A percentile compares a stretch with the other conserved stretches of the same genome.
phyloP scores from a whole-genome alignment of 2,329 filamentous ascomycete species.

The Fusarium udum region DNA sequence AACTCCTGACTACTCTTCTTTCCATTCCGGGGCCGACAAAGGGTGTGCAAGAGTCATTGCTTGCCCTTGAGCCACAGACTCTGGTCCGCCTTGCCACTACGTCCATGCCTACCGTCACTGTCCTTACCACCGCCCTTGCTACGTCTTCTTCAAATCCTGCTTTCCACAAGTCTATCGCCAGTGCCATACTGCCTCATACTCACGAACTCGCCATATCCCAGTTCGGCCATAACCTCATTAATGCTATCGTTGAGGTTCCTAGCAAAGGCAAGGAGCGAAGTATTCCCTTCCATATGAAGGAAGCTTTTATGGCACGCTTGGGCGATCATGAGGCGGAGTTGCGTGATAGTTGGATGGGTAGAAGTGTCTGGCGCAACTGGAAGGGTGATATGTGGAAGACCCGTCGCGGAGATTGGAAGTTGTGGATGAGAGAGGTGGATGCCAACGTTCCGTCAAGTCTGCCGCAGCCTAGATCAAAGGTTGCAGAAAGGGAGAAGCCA shows the following conservation, averaged over 20 bases:
- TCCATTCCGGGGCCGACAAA: constrained; percentile 75
- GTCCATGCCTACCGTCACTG: constrained; percentile 58
- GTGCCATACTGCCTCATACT: constrained; percentile 56
- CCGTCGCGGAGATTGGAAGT: constrained; percentile 63
- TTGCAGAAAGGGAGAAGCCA: constrained; percentile 8
- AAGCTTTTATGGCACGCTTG: constrained; percentile 61
- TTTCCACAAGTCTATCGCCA: constrained; percentile 66
- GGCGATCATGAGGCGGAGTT: constrained; percentile 59
- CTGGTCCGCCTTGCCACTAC: constrained; percentile 71
- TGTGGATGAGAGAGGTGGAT: constrained; percentile 63
- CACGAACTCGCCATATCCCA: constrained; percentile 59
- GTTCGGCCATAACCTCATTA: constrained; percentile 62
- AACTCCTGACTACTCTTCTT: constrained; percentile 84
- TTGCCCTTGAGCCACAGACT: constrained; percentile 64
- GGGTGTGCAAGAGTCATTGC: constrained; percentile 77
- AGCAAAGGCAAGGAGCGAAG: constrained; percentile 58
- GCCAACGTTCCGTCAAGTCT: constrained; percentile 32
- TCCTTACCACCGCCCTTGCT: constrained; percentile 61
- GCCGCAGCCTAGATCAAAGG: constrained; percentile 24
- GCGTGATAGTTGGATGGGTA: constrained; percentile 63
- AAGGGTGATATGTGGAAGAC: constrained; percentile 67
- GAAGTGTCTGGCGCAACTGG: constrained; percentile 67
- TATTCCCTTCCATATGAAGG: constrained; percentile 67
- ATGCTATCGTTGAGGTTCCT: constrained; percentile 59
- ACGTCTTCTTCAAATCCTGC: constrained; percentile 59